Percentiles rank a stretch among this genome's conserved stretches.
phyloP scores from a whole-genome alignment of 2,329 filamentous ascomycete species.

The Aspergillus fijiensis region DNA sequence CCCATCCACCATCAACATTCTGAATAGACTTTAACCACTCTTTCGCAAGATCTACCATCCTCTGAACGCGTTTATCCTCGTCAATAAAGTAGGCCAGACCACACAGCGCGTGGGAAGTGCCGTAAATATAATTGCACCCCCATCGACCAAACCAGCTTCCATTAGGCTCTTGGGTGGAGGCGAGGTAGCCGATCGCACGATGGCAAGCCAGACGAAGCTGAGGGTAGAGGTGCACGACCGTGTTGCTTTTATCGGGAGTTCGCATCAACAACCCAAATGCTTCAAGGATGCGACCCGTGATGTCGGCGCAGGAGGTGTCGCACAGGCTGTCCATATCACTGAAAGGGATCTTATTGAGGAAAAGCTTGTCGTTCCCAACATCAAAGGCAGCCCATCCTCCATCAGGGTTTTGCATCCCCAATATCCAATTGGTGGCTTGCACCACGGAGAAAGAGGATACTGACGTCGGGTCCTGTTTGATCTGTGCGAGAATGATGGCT shows the following conservation, averaged over 20 bases:
- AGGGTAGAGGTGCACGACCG: background rate
- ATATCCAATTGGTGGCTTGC: slow-evolving; percentile 27
- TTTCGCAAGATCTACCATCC: slow-evolving; percentile 6
- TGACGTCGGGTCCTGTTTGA: slow-evolving; percentile 23
- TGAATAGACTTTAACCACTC: slow-evolving; percentile 28
- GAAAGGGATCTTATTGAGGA: slow-evolving; percentile 39
- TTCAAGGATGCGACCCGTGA: slow-evolving; percentile 36
- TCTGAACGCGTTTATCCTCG: background rate
- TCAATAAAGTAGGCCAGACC: slow-evolving; percentile 26
- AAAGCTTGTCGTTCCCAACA: slow-evolving; percentile 32
- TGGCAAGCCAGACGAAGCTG: slow-evolving; percentile 10
- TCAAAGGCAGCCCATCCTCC: slow-evolving; percentile 42
- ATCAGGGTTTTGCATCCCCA: slow-evolving; percentile 40
- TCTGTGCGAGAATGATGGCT: slow-evolving; percentile 28
- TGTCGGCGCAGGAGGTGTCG: slow-evolving; percentile 35
- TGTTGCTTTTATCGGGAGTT: background rate
- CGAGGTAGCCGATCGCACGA: slow-evolving; percentile 27
- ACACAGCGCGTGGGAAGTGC: slow-evolving; percentile 33
- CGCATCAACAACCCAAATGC: slow-evolving; percentile 28
- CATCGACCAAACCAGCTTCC: slow-evolving; percentile 38
- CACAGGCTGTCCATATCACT: slow-evolving; percentile 38
- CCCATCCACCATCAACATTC: slow-evolving; percentile 36
- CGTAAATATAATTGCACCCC: slow-evolving; percentile 38
- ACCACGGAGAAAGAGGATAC: slow-evolving; percentile 8
- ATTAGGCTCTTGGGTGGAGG: slow-evolving; percentile 22